Evolutionary conservation across 208 protist species (phyloP), one percentile per base, ranked within the genome.

Genomic region (Balamuthia mandrillaris): DNA sequence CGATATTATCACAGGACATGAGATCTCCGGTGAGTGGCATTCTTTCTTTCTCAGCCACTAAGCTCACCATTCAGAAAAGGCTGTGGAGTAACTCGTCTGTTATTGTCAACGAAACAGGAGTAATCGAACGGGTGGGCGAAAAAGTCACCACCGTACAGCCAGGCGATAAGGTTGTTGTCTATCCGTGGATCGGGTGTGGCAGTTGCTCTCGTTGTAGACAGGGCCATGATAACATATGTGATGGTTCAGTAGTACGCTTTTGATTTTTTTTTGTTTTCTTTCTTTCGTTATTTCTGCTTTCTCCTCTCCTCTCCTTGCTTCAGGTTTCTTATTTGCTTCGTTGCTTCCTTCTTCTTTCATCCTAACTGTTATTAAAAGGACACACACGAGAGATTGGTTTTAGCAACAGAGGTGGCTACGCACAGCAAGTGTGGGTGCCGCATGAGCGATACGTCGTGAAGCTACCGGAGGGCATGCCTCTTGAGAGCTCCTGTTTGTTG

Each of bases 181-280:
- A 60, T 18, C 70, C 70, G 4, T 79, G 70, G 70, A 79, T 79
- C 29, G 70, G 70, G 5, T 79, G 70, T 10, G 70, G 70, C 18
- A 12, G 60, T 52, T 79, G 70, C 16, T 54, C 45, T 3, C 41
- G 70, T 6, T 79, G 70, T 37, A 79, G 60, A 37, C 24, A 37
- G 24, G 70, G 70, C 27, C 45, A 58, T 18, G 70, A 79, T 35
- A 79, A 79, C 47, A 33, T 79, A 24, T 79, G 70, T 37, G 70
- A 79, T 39, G 70, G 70, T 79, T 5, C 24, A n/a, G n/a, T n/a
- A n/a, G n/a, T n/a, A n/a, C n/a, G n/a, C n/a, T n/a, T n/a, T n/a
- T n/a, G n/a, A n/a, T n/a, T n/a, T n/a, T n/a, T n/a, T n/a, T n/a
- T n/a, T n/a, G 14, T 54, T 14, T 21, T 54, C 47, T n/a, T n/a